These are phyloP conservation scores for Starmerella apis DNA, from an alignment of 805 yeast species.

Conservation along the genomic window DNA sequence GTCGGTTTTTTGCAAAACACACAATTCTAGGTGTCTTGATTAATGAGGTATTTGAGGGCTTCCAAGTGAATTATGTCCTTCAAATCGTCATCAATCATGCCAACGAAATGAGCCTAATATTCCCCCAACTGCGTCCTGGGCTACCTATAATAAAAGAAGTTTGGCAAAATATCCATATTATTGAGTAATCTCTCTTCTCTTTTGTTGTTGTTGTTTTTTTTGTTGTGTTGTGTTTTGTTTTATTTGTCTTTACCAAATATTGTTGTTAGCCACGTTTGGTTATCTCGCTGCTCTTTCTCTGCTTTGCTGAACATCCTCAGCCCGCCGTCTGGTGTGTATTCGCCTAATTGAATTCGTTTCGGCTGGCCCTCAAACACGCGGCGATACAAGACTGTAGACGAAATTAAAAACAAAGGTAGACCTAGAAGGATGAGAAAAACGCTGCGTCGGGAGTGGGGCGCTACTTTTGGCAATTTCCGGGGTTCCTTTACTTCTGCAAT, in stretches of 20 bases:
- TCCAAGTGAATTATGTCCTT: constrained; percentile 17
- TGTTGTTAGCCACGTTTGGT: constrained; percentile 34
- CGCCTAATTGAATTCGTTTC: constrained; percentile 40
- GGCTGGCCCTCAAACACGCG: constrained; percentile 36
- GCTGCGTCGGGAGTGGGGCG: constrained; percentile 21
- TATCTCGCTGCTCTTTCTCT: constrained; percentile 35
- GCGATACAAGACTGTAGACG: constrained; percentile 28
- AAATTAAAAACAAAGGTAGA: constrained; percentile 27
- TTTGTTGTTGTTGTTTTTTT: not conserved
- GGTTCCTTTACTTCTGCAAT: not conserved
- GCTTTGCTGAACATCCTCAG: constrained; percentile 37
- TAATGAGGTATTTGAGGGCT: constrained; percentile 23
- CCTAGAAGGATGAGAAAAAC: constrained; percentile 29
- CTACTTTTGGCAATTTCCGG: not conserved
- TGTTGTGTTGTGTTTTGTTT: not conserved
- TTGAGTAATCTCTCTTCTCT: not conserved
- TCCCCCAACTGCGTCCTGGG: constrained; percentile 16
- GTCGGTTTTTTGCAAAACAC: constrained; percentile 13
- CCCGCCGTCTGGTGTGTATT: constrained; percentile 38
- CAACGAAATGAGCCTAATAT: constrained; percentile 12
- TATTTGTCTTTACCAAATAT: constrained; percentile 37
- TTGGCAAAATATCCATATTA: constrained; percentile 6
- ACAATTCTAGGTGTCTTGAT: constrained; percentile 14
- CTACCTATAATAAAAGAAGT: constrained; percentile 11
- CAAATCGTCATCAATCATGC: constrained; percentile 11